Conservation (phyloP, 306 rosid species). For the Rubus parviflorus region DNA sequence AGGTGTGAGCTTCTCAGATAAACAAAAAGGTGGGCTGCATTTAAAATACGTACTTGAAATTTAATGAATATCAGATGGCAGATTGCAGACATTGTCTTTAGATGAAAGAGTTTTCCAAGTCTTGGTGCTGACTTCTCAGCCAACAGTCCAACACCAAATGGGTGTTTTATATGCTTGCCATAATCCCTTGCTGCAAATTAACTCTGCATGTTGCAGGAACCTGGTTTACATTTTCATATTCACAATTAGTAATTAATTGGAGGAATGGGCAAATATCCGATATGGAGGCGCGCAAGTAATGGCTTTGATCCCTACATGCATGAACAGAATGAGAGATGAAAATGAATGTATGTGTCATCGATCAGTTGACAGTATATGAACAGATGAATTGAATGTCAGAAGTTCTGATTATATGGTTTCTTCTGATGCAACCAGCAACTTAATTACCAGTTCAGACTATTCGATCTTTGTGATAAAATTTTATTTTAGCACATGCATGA, state of each 20-base stretch:
- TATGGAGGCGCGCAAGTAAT: conserved; percentile 18
- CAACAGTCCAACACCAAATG: conserved; percentile 18
- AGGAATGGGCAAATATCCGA: conserved; percentile 39
- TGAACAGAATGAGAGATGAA: neutral
- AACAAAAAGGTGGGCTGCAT: too few species aligned
- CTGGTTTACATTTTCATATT: neutral
- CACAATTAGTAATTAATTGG: conserved; percentile 22
- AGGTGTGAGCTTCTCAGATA: too few species aligned
- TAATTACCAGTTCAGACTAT: neutral
- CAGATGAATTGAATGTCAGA: conserved; percentile 6
- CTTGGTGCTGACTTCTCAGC: conserved; percentile 20
- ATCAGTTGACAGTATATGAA: neutral
- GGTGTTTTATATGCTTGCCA: neutral
- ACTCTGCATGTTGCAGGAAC: neutral
- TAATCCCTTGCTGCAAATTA: neutral
- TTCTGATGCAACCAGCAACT: neutral
- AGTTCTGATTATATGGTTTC: neutral
- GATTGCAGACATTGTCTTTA: neutral
- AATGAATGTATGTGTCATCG: neutral
- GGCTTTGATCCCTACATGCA: neutral
- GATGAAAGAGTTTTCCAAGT: conserved; percentile 17
- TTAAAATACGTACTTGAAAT: too few species aligned
- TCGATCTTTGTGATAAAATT: neutral
- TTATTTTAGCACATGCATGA: neutral
- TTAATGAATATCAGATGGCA: neutral